Percentiles rank a stretch among this genome's conserved stretches.
phyloP scores from a whole-genome alignment of 148 eudicot species.

The Nyssa sinensis region DNA sequence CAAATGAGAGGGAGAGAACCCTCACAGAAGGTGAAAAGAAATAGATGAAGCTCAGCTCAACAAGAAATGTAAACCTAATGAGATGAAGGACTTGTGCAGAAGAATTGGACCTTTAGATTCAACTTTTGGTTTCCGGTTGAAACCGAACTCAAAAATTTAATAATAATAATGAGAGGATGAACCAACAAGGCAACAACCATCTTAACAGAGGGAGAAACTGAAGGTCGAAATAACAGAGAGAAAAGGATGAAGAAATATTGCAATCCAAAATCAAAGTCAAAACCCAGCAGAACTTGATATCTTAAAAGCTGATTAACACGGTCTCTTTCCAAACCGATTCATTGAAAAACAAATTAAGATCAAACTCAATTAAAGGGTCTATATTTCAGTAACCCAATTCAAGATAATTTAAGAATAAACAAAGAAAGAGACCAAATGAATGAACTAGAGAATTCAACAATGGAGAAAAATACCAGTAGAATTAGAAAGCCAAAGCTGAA shows the following conservation, averaged over 20 bases:
- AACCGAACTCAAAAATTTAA: not conserved
- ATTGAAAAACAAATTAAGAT: not conserved
- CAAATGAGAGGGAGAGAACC: not conserved
- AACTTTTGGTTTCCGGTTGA: not conserved
- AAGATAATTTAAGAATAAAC: too few species aligned
- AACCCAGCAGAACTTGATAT: conserved; percentile 6
- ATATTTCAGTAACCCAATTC: too few species aligned
- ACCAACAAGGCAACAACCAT: not conserved
- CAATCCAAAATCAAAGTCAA: not conserved
- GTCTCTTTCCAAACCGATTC: not conserved
- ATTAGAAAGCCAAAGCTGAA: not conserved
- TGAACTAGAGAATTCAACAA: not conserved
- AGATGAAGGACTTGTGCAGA: not conserved
- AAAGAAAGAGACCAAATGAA: not conserved
- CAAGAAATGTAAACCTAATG: not conserved
- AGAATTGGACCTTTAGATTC: not conserved
- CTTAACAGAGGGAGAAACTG: not conserved
- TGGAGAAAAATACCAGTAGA: not conserved
- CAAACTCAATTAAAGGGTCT: not conserved
- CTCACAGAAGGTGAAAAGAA: not conserved
- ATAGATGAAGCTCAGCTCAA: not conserved
- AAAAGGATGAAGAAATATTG: conserved; percentile 2
- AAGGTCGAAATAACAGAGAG: not conserved
- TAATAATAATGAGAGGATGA: not conserved
- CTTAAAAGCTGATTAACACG: not conserved